Evolutionary conservation across 805 yeast genomes (phyloP).

Genomic region (Yarrowia yakushimensis): DNA sequence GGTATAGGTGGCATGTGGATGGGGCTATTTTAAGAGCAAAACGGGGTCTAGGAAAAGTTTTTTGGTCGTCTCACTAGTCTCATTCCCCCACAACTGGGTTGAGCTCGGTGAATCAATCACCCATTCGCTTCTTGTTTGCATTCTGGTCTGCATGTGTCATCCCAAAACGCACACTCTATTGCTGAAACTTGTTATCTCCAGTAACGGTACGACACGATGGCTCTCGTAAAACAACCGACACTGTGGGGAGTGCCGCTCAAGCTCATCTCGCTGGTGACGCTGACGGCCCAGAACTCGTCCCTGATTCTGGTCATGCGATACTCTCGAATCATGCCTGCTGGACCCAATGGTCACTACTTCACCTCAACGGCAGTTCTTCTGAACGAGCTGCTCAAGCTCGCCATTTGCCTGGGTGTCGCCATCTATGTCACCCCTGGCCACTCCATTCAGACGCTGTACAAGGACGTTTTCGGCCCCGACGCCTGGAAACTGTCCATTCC

Average conservation of each 20-base stretch:
- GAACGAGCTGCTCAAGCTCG: conserved; percentile 41
- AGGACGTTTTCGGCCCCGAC: conserved; percentile 39
- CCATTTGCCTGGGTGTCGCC: conserved; percentile 36
- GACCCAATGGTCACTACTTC: conserved; percentile 36
- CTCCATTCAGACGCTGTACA: conserved; percentile 21
- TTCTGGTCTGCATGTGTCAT: neutral
- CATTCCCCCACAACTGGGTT: too few species aligned
- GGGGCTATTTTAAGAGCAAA: too few species aligned
- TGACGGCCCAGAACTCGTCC: conserved; percentile 42
- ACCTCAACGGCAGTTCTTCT: conserved; percentile 44
- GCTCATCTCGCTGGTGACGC: conserved; percentile 39
- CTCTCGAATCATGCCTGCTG: conserved; percentile 42
- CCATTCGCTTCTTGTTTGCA: neutral
- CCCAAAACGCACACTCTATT: neutral
- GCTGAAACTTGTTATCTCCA: neutral
- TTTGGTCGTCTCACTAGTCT: too few species aligned
- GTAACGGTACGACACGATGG: neutral
- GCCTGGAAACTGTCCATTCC: conserved; percentile 44
- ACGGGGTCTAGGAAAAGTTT: too few species aligned
- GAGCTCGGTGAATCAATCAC: neutral
- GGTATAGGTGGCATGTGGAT: too few species aligned
- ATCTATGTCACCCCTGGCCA: conserved; percentile 31
- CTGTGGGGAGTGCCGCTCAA: conserved; percentile 37
- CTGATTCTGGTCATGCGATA: conserved; percentile 44
- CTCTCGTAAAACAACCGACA: conserved; percentile 12